Evolutionary conservation across 2,329 filamentous ascomycete genomes (phyloP), one percentile per base, ranked within the genome.

Genomic region (Raffaelea deltoideospora): DNA sequence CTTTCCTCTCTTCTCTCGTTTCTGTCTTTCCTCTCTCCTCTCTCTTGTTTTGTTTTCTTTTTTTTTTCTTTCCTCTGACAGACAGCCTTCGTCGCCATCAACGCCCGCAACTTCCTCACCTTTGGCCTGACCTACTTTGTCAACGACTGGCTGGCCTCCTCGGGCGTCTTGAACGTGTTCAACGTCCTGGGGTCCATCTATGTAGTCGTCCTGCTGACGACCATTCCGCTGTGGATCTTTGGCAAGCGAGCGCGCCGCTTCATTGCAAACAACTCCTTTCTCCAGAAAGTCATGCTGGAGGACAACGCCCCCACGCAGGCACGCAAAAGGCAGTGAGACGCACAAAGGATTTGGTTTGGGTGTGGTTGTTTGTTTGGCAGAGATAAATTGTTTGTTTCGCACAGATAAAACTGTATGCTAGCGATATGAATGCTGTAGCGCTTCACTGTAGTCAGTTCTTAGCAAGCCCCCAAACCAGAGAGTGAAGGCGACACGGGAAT

Each of bases 11-110:
- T n/a, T n/a, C n/a, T n/a, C n/a, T n/a, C n/a, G n/a, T n/a, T n/a
- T n/a, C n/a, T n/a, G n/a, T n/a, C n/a, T n/a, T n/a, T n/a, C n/a
- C n/a, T n/a, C n/a, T n/a, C n/a, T n/a, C n/a, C n/a, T n/a, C n/a
- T n/a, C n/a, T 2, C 3, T 24, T 15, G n/a, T 19, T 24, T 24
- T 31, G 19, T 26, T 15, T 32, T 32, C 15, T 31, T 17, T 4
- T 36, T 17, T 18, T 23, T n/a, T 28, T 14, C 17, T 10, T 17
- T 15, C 13, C 30, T 33, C 2, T 33, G 10, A 13, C 23, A 13
- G 3, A 17, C 20, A 34, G 63, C 63, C 2, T 65, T 68, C 42
- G 64, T 67, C 15, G 63, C 63, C 13, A 65, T 67, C 48, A 67
- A 66, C 39, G 58, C 62, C 5, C 54, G 63, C 36, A 65, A 65